Evolutionary conservation across 768 basidiomycete genomes (phyloP).

Genomic region (Rhodotorula paludigena): DNA sequence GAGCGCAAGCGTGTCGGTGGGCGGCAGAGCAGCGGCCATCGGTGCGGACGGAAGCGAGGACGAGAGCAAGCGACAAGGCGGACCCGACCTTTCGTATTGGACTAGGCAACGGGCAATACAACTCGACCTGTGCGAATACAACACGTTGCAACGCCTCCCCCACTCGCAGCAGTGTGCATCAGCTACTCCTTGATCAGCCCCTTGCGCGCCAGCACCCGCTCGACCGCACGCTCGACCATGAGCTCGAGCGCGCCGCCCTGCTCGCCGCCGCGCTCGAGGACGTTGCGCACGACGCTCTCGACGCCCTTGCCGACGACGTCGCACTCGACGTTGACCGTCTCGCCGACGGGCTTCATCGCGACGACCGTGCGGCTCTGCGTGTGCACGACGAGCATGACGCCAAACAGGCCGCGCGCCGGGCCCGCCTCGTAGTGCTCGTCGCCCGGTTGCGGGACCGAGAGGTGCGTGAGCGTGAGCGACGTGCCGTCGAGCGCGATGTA

Average conservation of each 20-base stretch:
- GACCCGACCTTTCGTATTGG: no score
- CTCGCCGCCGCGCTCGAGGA: conserved; percentile 37
- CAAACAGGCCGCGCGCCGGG: conserved; percentile 55
- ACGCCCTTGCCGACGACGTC: conserved; percentile 94
- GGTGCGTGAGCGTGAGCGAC: conserved; percentile 80
- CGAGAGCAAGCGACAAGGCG: not conserved
- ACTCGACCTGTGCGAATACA: no score
- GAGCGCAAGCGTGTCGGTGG: conserved; percentile 24
- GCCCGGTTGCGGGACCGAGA: conserved; percentile 55
- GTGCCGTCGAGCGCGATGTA: conserved; percentile 92
- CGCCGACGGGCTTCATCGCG: conserved; percentile 65
- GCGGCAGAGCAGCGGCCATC: not conserved
- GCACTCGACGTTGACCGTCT: conserved; percentile 87
- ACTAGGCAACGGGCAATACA: no score
- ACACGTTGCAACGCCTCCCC: no score
- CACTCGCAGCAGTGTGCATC: not conserved
- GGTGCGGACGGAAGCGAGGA: not conserved
- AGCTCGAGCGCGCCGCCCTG: conserved; percentile 41
- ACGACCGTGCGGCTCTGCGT: conserved; percentile 84
- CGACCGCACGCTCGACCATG: conserved; percentile 43
- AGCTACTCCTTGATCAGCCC: conserved; percentile 19
- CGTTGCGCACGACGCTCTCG: conserved; percentile 63
- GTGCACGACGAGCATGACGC: conserved; percentile 92
- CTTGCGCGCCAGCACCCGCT: conserved; percentile 25
- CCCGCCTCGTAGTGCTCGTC: conserved; percentile 35